These are phyloP conservation scores for Silene conica DNA, from an alignment of 148 eudicot species.

Conservation along the genomic window DNA sequence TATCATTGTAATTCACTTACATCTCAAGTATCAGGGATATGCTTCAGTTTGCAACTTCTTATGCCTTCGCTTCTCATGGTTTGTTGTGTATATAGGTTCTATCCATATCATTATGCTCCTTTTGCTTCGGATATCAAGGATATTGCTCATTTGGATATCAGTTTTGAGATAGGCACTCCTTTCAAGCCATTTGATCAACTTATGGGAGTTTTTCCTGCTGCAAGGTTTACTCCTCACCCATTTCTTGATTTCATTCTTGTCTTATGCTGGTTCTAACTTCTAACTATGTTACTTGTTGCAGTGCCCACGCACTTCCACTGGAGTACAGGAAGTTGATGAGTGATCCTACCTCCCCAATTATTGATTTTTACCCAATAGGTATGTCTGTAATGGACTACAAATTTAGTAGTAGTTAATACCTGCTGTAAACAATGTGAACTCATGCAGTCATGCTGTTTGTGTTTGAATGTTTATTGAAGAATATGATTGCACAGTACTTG, in stretches of 20 bases:
- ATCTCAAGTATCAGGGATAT: not conserved
- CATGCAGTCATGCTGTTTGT: slow-evolving; percentile 3
- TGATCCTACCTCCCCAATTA: slow-evolving; percentile 78
- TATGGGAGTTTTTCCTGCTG: slow-evolving; percentile 97
- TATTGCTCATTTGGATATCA: slow-evolving; percentile 60
- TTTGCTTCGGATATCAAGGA: slow-evolving; percentile 95
- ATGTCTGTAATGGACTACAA: slow-evolving; percentile 13
- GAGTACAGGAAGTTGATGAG: slow-evolving; percentile 80
- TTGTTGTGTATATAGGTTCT: slow-evolving; percentile 57
- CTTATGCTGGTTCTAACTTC: slow-evolving; percentile 17
- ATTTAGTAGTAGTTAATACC: not conserved
- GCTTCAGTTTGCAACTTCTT: not conserved
- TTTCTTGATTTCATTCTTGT: slow-evolving; percentile 11
- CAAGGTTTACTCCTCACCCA: slow-evolving; percentile 52
- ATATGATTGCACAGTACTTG: not conserved
- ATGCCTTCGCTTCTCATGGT: not conserved
- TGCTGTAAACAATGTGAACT: not conserved
- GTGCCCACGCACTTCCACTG: slow-evolving; percentile 93
- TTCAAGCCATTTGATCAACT: slow-evolving; percentile 96
- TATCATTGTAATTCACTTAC: not conserved
- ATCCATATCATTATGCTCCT: slow-evolving; percentile 99
- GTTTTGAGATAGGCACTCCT: slow-evolving; percentile 81
- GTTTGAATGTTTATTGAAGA: not conserved
- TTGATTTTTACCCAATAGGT: slow-evolving; percentile 95
- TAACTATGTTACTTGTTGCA: slow-evolving; percentile 41